Evolutionary conservation across 192 early-diverging fungal species (phyloP).

Genomic region (Phycomyces blakesleeanus): DNA sequence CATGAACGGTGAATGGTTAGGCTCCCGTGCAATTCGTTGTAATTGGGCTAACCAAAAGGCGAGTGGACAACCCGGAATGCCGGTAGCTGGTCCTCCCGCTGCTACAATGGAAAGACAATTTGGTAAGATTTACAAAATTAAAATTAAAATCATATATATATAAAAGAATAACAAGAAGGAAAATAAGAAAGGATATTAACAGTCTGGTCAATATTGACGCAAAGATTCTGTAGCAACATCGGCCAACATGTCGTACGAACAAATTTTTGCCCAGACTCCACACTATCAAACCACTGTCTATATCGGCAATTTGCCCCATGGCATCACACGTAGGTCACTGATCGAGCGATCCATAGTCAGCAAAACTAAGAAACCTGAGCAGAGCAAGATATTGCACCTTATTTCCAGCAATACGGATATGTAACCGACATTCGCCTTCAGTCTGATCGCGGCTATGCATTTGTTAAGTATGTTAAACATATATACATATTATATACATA

Average conservation of each 20-base stretch:
- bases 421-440: conserved; percentile 79
- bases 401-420: conserved; percentile 76
- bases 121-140: background rate
- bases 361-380: background rate
- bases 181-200: no score
- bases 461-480: conserved; percentile 64
- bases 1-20: conserved; percentile 88
- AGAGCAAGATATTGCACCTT: conserved; percentile 63
- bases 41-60: conserved; percentile 92
- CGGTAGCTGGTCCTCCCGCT: conserved; percentile 9
- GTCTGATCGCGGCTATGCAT: conserved; percentile 83
- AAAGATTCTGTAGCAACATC: conserved; percentile 14
- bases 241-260: conserved; percentile 55
- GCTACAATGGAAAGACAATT: background rate
- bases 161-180: conserved; percentile 24
- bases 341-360: background rate
- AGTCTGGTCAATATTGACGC: no score
- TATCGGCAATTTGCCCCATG: conserved; percentile 81
- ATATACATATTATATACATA: no score
- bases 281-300: conserved; percentile 86
- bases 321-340: conserved; percentile 60
- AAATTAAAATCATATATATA: no score
- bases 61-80: conserved; percentile 1
- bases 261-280: conserved; percentile 67
- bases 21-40: conserved; percentile 78